Evolutionary conservation across 2,329 filamentous ascomycete species (phyloP).

Genomic region (Sarocladiaceae sp.): DNA sequence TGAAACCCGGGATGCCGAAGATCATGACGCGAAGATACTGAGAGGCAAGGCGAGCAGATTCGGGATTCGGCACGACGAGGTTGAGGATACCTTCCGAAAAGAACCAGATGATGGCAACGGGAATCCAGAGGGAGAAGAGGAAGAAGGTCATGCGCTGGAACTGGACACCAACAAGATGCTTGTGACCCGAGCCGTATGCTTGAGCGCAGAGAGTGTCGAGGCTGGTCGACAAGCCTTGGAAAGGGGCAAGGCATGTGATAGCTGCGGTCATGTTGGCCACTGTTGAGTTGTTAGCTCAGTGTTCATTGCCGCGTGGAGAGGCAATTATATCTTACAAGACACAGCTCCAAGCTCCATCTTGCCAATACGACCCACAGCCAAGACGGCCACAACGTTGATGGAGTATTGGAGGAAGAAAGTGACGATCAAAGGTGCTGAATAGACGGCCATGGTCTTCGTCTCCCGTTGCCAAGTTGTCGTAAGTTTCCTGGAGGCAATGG

Average conservation of each 20-base stretch:
- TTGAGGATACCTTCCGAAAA: constrained; percentile 62
- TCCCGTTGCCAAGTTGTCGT: constrained; percentile 90
- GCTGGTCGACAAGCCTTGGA: constrained; percentile 82
- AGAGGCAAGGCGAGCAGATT: constrained; percentile 65
- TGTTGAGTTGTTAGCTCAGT: constrained; percentile 16
- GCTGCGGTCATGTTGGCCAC: constrained; percentile 70
- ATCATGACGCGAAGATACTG: constrained; percentile 70
- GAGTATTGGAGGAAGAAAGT: constrained; percentile 82
- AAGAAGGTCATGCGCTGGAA: constrained; percentile 79
- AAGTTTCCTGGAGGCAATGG: constrained; percentile 74
- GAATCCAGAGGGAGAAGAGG: constrained; percentile 66
- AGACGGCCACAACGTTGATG: constrained; percentile 76
- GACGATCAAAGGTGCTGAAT: constrained; percentile 63
- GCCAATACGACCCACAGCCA: constrained; percentile 72
- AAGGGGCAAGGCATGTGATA: constrained; percentile 72
- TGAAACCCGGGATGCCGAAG: constrained; percentile 70
- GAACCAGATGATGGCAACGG: constrained; percentile 69
- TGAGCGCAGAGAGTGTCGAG: constrained; percentile 92
- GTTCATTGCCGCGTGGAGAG: not conserved
- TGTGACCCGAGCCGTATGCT: constrained; percentile 88
- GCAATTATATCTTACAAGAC: constrained; percentile 26
- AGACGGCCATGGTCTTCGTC: constrained; percentile 71
- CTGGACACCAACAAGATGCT: constrained; percentile 80
- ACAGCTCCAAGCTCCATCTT: constrained; percentile 51
- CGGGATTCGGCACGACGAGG: constrained; percentile 39